Evolutionary conservation across 192 early-diverging fungal genomes (phyloP).

Genomic region (Backusella liffmaniae): DNA sequence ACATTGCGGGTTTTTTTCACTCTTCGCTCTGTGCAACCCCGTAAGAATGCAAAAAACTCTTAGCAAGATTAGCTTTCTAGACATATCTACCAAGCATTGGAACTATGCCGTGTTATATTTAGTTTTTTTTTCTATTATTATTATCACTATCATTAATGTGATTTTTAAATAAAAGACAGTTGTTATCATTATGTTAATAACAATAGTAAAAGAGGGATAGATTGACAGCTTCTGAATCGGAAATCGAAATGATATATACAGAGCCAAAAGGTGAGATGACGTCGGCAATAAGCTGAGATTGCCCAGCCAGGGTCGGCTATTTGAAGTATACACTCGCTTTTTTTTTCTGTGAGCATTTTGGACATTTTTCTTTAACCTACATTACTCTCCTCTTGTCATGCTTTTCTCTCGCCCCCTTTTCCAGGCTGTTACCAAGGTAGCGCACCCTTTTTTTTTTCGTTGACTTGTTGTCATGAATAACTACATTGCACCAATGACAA

Average conservation of each 20-base stretch:
- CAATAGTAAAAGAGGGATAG: no score
- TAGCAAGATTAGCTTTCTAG: not conserved
- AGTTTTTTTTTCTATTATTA: not conserved
- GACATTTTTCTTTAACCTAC: conserved; percentile 8
- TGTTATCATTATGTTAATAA: no score
- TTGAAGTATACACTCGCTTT: not conserved
- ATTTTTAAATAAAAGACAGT: not conserved
- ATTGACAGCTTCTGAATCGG: not conserved
- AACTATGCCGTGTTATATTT: not conserved
- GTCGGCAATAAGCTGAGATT: not conserved
- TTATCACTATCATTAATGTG: not conserved
- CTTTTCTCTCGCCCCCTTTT: conserved; percentile 34
- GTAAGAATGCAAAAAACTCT: not conserved
- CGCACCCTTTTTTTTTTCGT: not conserved
- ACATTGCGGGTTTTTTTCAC: no score
- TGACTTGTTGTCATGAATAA: not conserved
- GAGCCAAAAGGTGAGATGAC: not conserved
- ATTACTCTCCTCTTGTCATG: conserved; percentile 19
- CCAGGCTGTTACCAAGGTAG: conserved; percentile 38
- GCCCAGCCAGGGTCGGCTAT: not conserved
- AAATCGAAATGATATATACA: not conserved
- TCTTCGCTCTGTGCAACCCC: no score
- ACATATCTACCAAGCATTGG: not conserved
- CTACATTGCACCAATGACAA: not conserved
- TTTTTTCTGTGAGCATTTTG: not conserved